Conservation (phyloP, 1,139 yeast species). For the Yamadazyma atmosphaerica region DNA sequence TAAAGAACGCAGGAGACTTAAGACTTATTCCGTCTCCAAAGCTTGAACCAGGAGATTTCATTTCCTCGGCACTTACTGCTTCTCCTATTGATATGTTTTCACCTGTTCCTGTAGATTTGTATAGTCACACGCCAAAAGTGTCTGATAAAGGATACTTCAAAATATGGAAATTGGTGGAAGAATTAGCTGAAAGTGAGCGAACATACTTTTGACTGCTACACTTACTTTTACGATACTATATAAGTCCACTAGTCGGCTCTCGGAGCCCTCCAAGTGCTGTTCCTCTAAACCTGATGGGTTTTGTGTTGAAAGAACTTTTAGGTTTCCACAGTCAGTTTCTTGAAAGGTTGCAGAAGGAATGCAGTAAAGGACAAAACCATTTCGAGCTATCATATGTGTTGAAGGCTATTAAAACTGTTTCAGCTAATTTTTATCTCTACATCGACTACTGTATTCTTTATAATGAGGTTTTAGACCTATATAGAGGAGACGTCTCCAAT, state of each 20-base stretch:
- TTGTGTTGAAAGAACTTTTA: constrained; percentile 7
- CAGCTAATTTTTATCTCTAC: constrained; percentile 23
- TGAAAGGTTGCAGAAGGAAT: neutral
- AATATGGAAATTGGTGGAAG: constrained; percentile 42
- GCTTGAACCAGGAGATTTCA: neutral
- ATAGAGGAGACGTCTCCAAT: constrained; percentile 18
- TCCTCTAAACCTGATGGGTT: constrained; percentile 9
- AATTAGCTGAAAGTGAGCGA: constrained; percentile 48
- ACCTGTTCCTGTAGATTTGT: constrained; percentile 22
- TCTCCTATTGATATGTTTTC: constrained; percentile 19
- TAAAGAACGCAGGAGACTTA: neutral
- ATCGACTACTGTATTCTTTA: constrained; percentile 44
- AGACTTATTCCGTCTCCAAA: neutral
- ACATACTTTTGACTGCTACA: constrained; percentile 43
- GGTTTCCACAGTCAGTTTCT: constrained; percentile 8
- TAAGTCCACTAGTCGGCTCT: constrained; percentile 29
- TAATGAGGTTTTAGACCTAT: constrained; percentile 36
- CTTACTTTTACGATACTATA: constrained; percentile 37
- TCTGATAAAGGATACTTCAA: constrained; percentile 20
- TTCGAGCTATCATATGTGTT: neutral
- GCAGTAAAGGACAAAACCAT: neutral
- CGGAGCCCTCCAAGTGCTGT: constrained; percentile 10
- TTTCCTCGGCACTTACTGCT: neutral
- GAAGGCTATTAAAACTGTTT: neutral
- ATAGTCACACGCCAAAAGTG: constrained; percentile 10